Percentiles rank a stretch among this genome's conserved stretches.
phyloP scores from a whole-genome alignment of 192 early-diverging fungal genomes.

The Coemansia brasiliensis region DNA sequence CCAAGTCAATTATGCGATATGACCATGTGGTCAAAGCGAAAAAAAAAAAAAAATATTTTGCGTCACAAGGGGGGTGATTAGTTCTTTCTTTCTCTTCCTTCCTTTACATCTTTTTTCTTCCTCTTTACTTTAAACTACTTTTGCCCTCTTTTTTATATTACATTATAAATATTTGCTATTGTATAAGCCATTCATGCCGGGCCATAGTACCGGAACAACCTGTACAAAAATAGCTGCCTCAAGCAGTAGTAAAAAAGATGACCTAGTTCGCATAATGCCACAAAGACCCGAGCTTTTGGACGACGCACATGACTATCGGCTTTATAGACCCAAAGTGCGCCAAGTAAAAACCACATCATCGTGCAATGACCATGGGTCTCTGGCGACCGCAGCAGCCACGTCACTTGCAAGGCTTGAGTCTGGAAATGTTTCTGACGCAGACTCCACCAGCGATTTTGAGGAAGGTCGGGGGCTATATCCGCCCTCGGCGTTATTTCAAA shows the following conservation, averaged over 20 bases:
- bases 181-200: not conserved
- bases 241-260: too few species aligned
- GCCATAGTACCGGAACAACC: not conserved
- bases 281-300: not conserved
- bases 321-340: too few species aligned
- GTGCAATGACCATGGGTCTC: too few species aligned
- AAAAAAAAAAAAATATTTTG: too few species aligned
- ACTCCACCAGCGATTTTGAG: not conserved
- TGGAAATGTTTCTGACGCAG: not conserved
- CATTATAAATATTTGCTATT: too few species aligned
- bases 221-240: not conserved
- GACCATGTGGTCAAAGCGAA: too few species aligned
- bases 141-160: not conserved
- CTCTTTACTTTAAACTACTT: not conserved
- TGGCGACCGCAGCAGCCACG: too few species aligned
- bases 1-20: too few species aligned
- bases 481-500: slow-evolving; percentile 27
- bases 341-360: too few species aligned
- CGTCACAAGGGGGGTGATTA: not conserved
- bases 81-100: not conserved
- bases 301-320: not conserved
- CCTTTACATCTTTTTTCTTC: not conserved
- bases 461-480: slow-evolving; percentile 15
- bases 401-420: not conserved
- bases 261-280: too few species aligned